phyloP scores from a whole-genome alignment of 352 stramenopile species.

The Globisporangium cylindrosporum region DNA sequence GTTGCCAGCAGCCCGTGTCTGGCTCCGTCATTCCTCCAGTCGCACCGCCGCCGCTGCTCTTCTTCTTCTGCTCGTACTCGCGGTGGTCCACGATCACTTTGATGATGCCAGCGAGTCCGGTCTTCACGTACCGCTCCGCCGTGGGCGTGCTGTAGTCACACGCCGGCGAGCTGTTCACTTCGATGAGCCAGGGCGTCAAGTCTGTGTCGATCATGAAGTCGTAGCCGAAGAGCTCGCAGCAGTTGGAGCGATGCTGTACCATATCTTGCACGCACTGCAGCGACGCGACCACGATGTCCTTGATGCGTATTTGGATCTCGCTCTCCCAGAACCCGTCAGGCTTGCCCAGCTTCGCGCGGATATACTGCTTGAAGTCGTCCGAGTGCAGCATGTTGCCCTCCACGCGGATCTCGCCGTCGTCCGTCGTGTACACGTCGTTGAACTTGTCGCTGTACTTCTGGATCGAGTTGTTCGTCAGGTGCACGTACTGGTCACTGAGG shows the following conservation, averaged over 20 bases:
- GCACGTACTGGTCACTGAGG: slow-evolving; percentile 86
- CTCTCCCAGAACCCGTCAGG: slow-evolving; percentile 34
- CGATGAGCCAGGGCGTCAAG: slow-evolving; percentile 87
- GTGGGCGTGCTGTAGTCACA: slow-evolving; percentile 93
- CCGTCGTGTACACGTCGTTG: slow-evolving; percentile 65
- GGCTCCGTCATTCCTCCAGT: slow-evolving; percentile 28
- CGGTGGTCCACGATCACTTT: slow-evolving; percentile 89
- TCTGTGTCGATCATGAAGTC: slow-evolving; percentile 93
- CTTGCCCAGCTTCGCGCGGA: slow-evolving; percentile 27
- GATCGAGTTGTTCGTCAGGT: slow-evolving; percentile 94
- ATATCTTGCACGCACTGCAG: slow-evolving; percentile 87
- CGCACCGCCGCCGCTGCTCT: slow-evolving; percentile 13
- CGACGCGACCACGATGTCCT: slow-evolving; percentile 80
- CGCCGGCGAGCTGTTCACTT: slow-evolving; percentile 91
- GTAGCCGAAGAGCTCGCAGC: slow-evolving; percentile 92
- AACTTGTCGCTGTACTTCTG: slow-evolving; percentile 92
- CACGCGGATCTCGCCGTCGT: slow-evolving; percentile 55
- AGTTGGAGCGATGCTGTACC: slow-evolving; percentile 87
- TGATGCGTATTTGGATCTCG: slow-evolving; percentile 78
- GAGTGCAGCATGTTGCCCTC: slow-evolving; percentile 79
- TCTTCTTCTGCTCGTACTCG: slow-evolving; percentile 56
- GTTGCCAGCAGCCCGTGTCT: slow-evolving; percentile 56
- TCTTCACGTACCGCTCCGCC: slow-evolving; percentile 87
- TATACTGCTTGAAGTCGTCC: slow-evolving; percentile 68
- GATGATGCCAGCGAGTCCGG: slow-evolving; percentile 78